Evolutionary conservation across 495 filamentous ascomycete genomes (phyloP).

Genomic region (Pseudoneurospora amorphoporcata): DNA sequence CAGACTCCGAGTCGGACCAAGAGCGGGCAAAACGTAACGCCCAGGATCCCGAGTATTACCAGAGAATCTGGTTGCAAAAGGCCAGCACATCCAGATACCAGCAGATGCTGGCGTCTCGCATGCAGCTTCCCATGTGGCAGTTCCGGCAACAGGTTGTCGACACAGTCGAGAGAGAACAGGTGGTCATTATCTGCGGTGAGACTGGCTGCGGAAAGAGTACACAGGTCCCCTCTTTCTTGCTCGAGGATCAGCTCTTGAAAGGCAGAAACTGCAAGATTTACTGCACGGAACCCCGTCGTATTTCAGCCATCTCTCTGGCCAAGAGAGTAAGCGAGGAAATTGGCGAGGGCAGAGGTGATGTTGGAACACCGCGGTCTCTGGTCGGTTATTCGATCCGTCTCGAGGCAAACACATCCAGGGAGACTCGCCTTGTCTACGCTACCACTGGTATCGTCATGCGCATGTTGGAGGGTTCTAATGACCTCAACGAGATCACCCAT

Average conservation of each 20-base stretch:
- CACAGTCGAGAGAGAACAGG: conserved; percentile 63
- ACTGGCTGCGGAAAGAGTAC: conserved; percentile 97
- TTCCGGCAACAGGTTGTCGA: conserved; percentile 67
- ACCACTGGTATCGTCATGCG: conserved; percentile 87
- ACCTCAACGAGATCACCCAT: conserved; percentile 81
- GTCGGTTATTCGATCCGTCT: conserved; percentile 91
- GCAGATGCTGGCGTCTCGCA: conserved; percentile 50
- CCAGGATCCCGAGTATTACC: conserved; percentile 35
- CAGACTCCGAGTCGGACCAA: conserved; percentile 32
- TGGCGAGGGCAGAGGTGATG: conserved; percentile 68
- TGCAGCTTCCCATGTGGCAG: conserved; percentile 78
- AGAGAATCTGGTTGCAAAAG: conserved; percentile 63
- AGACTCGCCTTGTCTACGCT: conserved; percentile 80
- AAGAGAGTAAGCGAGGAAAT: conserved; percentile 88
- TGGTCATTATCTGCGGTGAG: conserved; percentile 87
- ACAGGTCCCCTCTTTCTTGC: conserved; percentile 82
- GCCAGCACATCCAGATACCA: conserved; percentile 47
- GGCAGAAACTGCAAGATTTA: conserved; percentile 84
- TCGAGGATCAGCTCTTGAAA: conserved; percentile 75
- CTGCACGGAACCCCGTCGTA: conserved; percentile 91
- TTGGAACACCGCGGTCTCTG: conserved; percentile 73
- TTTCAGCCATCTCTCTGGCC: conserved; percentile 90
- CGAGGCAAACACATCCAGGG: conserved; percentile 70
- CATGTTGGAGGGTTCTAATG: conserved; percentile 83
- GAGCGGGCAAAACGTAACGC: conserved; percentile 26